phyloP scores from a whole-genome alignment of 345 rosid species.

The Salix viminalis region DNA sequence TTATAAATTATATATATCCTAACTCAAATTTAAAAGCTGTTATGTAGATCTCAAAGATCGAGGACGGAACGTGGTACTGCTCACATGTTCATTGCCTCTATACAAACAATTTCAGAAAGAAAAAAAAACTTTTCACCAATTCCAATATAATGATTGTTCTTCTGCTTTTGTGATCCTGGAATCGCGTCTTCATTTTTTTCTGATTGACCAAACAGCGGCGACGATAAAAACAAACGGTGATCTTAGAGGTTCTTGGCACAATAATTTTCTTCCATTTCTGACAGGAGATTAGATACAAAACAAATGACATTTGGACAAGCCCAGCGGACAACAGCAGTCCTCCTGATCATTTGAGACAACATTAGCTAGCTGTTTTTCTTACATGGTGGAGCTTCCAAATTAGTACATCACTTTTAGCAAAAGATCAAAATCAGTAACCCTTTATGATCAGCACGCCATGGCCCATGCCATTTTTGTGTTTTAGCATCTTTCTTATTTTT shows the following conservation, averaged over 20 bases:
- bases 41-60: no score
- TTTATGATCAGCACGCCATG: neutral
- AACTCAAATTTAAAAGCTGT: rapidly evolving
- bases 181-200: neutral
- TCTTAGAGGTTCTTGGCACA: neutral
- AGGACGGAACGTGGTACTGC: neutral
- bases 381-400: neutral
- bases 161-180: slow-evolving; percentile 1
- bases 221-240: neutral
- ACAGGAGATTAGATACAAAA: neutral
- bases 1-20: no score
- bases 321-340: neutral
- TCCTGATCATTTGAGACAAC: neutral
- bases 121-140: neutral
- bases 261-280: neutral
- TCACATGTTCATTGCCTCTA: neutral
- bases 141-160: neutral
- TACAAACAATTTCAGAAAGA: neutral
- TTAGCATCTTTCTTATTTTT: neutral
- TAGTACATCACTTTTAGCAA: neutral
- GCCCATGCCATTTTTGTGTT: neutral
- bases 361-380: neutral
- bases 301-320: neutral
- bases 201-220: neutral
- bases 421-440: neutral